Base-by-base conservation (phyloP, 441 rosid genomes). In the Erodium moschatum region DNA sequence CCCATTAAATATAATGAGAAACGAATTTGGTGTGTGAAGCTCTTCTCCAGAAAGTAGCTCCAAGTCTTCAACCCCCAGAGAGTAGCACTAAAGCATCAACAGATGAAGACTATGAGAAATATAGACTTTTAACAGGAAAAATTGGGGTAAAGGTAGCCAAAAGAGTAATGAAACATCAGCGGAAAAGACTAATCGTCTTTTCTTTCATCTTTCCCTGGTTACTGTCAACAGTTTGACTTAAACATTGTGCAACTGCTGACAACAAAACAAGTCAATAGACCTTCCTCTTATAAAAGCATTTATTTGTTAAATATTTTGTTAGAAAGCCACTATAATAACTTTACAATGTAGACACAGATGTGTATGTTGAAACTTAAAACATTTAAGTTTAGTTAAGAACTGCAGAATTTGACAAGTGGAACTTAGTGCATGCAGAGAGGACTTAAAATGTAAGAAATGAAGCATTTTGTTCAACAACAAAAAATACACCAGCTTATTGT, bases 11-110 rank as follows among this genome's bases (percentile, higher is more conserved):
- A 89, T 87, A 75, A 91, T 92, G 72, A 94, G 77, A 77, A 78
- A 94, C 69, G 99, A 89, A 79, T 85, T 78, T 67, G 94, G 89
- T 27, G 83, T 76, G 71, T 91, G 99, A 75, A 94, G 97, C 85
- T 91, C 99, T 78, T 88, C 94, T 69, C 85, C 96, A 69, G 99
- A 89, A 20, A 83, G 88, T 76, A 80, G 78, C 75, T 85, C 92
- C 82, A 94, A 80, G 80, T 87, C 92, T 73, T 87, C 88, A 11
- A 94, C 92, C 3, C 99, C 99, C 85, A 91, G 80, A 72, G 81
- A 82, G 67, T 85, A 86, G 85, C 97, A 91, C 99, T 89, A 70
- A 71, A 66, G 71, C 73, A 77, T 44, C 52, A 75, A 70, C 35
- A 31, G 4, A 2, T 18, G 11, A 66, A n/a, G 54, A 19, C 4